Base-by-base conservation (phyloP, 495 filamentous ascomycete genomes). In the Venustampulla echinocandica region DNA sequence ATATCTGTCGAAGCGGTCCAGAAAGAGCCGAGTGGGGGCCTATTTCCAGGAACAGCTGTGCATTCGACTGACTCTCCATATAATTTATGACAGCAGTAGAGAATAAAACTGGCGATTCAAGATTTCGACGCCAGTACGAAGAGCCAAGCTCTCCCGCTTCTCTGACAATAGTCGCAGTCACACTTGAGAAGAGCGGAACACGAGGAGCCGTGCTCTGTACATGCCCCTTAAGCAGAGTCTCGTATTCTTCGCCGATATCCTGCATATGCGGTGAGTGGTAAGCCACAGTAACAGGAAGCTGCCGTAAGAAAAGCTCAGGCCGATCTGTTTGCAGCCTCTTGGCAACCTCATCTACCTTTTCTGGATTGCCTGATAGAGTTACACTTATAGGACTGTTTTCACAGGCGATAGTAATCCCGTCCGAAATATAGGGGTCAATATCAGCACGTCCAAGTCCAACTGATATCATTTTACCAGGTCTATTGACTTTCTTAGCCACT, bases 11-110 rank as follows among this genome's bases (percentile, higher is more conserved):
- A 20, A 82, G 54, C 1, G 81, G 79, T 0, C 75, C 75, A 44
- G 76, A 67, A 0, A 87, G 64, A 0, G 81, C 77, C 3, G 69
- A 63, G 48, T 84, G 80, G 19, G 84, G 80, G 0, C 84, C 82
- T 15, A 84, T 63, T 50, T 85, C 81, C 15, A 85, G 43, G 38
- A 39, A 17, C 10, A 18, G 20, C 3, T 39, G 36, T 20, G 24
- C 25, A 10, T 6, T 33, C 10, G 39, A 3, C 2, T 25, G 14
- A 10, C 6, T 30, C 3, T 2, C 6, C 7, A 36, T 10, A 4
- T 45, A 34, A 23, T 28, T 44, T 14, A 18, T 19, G 20, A 50
- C 44, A n/a, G 53, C 56, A 21, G 46, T 43, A 11, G 15, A 15
- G 49, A 78, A 79, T 19, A 61, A 61, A 6, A 79, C 76, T 0